Base-by-base conservation (phyloP, 2,329 filamentous ascomycete genomes). In the Ceratocystis huliohia region DNA sequence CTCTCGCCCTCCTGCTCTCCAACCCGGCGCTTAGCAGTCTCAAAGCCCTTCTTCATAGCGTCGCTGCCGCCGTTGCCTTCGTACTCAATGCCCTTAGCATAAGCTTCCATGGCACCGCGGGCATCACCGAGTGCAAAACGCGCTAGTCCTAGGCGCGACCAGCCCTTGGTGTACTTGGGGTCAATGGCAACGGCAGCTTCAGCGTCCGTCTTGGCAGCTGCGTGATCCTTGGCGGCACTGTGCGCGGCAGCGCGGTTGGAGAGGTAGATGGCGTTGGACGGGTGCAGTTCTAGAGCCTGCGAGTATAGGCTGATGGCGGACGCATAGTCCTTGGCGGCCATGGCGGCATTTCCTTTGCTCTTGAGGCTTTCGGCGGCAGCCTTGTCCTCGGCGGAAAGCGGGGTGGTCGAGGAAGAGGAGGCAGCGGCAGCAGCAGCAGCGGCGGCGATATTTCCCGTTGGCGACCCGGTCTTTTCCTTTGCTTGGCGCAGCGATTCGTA, bases 161-260 rank as follows among this genome's bases (percentile, higher is more conserved):
- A 99, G 17, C 91, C 94, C 80, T 99, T 97, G 70, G 92, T 96
- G 81, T 97, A 99, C 75, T 85, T 86, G 13, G 94, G 91, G 76
- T 99, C 94, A 65, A 91, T 83, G 67, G 85, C 84, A 66, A 94
- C 89, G 66, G 94, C 94, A 70, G 94, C 84, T 79, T 97, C 93
- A 61, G 94, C 94, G 75, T 99, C 94, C 69, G 87, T 81, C 72
- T 85, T 86, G 13, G 94, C 94, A 69, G 88, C 86, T 69, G 88
- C 85, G 79, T 97, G 92, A 77, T 96, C 87, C 71, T 86, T 84
- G 69, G 85, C 85, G 25, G 91, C 93, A 33, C 87, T 91, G 81
- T 96, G 89, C 5, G 94, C 94, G 61, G 94, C 94, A 10, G 94
- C 94, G 71, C 94, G 91, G 84, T 99, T 99, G 69, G 91, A 96